Base-by-base conservation (phyloP, 306 rosid species). In the Cicer arietinum region DNA sequence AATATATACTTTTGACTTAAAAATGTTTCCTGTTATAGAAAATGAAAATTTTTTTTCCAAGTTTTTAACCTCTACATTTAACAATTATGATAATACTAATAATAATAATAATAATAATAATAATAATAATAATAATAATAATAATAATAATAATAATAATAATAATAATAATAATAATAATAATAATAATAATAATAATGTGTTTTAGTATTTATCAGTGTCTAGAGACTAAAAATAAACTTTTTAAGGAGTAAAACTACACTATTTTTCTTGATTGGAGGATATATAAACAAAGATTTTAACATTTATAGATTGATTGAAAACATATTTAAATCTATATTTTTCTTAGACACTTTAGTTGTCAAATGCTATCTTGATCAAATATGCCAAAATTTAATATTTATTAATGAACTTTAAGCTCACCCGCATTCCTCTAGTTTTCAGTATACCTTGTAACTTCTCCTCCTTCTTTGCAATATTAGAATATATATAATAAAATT, bases 361-460 rank as follows among this genome's bases (percentile, higher is more conserved):
- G 9, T 51, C 57, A 51, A 14, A 14, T 51, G 18, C 57, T n/a
- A 51, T 17, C 22, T 51, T 51, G 57, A 14, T 51, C 20, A 51
- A 51, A 51, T 51, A 14, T 14, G 57, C 16, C 57, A 51, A 51
- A 51, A 51, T 51, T 51, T 7, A 7, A 1, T 5, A n/a, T 14
- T 51, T 51, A 14, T 51, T 7, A 14, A 51, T 51, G 57, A 14
- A 14, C 8, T 51, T n/a, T 14, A 51, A 51, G 57, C 4, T 51
- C 57, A 14, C 16, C 20, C 9, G 22, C 7, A 61, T 61, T 25
- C 61, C 60, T 60, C 45, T 52, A 69, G 52, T 39, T 14, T 7
- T 51, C 4, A 2, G 57, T 60, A 59, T 74, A 47, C 52, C 69
- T 18, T 67, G 54, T 51, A 68, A 59, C 11, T 74, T 68, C 44